Evolutionary conservation across 441 rosid genomes (phyloP).

Genomic region (Metrosideros polymorpha): DNA sequence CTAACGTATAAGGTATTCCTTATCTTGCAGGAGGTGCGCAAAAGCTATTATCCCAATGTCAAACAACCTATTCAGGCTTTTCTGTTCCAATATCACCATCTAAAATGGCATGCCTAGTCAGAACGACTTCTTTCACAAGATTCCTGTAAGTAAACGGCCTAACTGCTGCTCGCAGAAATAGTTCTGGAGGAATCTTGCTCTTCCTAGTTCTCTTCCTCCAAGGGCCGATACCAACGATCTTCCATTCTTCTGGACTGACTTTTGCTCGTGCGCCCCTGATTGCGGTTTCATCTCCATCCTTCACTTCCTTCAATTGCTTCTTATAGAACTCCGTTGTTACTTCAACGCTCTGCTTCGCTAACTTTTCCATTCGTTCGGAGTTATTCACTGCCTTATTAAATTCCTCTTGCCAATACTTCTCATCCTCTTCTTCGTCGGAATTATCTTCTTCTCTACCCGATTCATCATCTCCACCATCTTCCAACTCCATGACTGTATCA

Average conservation of each 20-base stretch:
- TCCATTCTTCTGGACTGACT: slow-evolving; percentile 78
- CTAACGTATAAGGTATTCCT: too few species aligned
- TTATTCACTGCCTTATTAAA: slow-evolving; percentile 51
- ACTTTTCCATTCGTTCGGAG: slow-evolving; percentile 68
- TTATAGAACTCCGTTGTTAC: slow-evolving; percentile 31
- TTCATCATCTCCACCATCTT: slow-evolving; percentile 20
- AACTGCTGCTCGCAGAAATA: slow-evolving; percentile 74
- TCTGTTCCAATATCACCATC: slow-evolving; percentile 65
- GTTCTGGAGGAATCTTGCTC: slow-evolving; percentile 74
- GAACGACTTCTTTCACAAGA: slow-evolving; percentile 87
- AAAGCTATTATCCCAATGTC: neutral
- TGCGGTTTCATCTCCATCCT: slow-evolving; percentile 52
- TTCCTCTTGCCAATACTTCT: slow-evolving; percentile 55
- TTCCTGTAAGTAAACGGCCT: slow-evolving; percentile 83
- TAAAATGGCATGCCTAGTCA: slow-evolving; percentile 84
- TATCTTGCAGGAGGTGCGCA: neutral
- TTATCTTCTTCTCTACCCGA: slow-evolving; percentile 19
- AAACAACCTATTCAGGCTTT: slow-evolving; percentile 20
- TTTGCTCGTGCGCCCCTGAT: slow-evolving; percentile 62
- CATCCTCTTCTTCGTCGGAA: slow-evolving; percentile 34
- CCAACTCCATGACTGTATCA: slow-evolving; percentile 9
- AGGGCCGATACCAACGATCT: slow-evolving; percentile 57
- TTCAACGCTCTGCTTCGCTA: slow-evolving; percentile 54
- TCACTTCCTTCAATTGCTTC: slow-evolving; percentile 39
- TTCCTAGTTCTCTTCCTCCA: slow-evolving; percentile 71